Percentiles rank a stretch among this genome's conserved stretches.
Conservation (phyloP, 345 rosid species). For the Geranium rotundifolium region DNA sequence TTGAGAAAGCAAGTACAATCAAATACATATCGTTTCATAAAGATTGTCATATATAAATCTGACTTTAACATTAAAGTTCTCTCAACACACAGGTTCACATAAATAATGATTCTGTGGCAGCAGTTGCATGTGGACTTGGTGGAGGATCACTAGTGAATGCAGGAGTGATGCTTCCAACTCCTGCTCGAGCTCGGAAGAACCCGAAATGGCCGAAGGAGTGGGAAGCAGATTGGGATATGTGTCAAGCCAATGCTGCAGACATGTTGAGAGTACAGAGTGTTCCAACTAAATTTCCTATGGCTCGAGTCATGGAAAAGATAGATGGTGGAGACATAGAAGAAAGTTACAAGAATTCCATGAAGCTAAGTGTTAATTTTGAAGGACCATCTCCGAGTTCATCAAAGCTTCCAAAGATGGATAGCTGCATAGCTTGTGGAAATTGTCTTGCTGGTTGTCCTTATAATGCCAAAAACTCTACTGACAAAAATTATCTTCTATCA, state of each 20-base stretch:
- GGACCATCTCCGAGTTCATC: background rate
- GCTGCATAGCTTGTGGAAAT: constrained; percentile 37
- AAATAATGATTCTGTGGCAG: constrained; percentile 30
- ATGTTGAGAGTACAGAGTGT: constrained; percentile 24
- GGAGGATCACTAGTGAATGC: constrained; percentile 35
- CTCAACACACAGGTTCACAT: constrained; percentile 10
- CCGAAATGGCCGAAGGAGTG: constrained; percentile 36
- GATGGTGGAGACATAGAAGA: constrained; percentile 15
- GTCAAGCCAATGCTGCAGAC: constrained; percentile 29
- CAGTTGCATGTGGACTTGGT: constrained; percentile 33
- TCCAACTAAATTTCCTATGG: constrained; percentile 25
- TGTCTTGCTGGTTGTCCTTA: constrained; percentile 41
- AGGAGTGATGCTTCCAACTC: constrained; percentile 31
- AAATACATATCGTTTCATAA: no score
- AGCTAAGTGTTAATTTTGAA: constrained; percentile 26
- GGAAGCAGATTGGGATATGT: constrained; percentile 29
- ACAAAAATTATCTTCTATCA: constrained; percentile 24
- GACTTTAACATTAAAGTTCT: no score
- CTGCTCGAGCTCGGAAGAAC: constrained; percentile 22
- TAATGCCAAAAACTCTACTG: constrained; percentile 32
- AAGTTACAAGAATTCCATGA: constrained; percentile 13
- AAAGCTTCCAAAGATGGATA: constrained; percentile 13
- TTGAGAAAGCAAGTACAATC: no score
- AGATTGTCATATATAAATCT: no score
- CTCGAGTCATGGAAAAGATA: constrained; percentile 23